phyloP scores from a whole-genome alignment of 495 filamentous ascomycete species.

The Apodospora peruviana region DNA sequence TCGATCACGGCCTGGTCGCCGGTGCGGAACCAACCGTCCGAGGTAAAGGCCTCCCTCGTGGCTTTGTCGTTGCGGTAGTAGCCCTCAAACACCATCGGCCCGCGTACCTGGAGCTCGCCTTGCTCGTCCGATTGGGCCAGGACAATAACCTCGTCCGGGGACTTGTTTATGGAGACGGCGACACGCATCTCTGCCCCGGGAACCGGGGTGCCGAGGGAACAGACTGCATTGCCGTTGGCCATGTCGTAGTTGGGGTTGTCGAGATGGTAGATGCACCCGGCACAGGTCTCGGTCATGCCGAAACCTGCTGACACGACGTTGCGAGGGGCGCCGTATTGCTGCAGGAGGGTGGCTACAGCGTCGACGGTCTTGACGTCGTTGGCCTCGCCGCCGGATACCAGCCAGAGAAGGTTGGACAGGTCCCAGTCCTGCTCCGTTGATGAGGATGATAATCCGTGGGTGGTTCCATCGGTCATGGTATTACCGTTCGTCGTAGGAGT shows the following conservation, averaged over 20 bases:
- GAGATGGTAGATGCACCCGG: constrained; percentile 39
- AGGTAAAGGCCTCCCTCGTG: constrained; percentile 50
- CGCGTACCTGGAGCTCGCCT: constrained; percentile 20
- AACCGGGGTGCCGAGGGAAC: constrained; percentile 37
- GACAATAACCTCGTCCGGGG: neutral
- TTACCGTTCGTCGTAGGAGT: neutral
- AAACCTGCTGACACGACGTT: constrained; percentile 43
- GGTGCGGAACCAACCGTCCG: constrained; percentile 64
- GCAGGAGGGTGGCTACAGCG: neutral
- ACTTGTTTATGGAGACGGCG: too few species aligned
- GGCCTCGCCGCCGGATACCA: neutral
- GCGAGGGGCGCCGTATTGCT: constrained; percentile 6
- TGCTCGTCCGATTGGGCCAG: constrained; percentile 6
- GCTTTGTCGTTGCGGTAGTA: constrained; percentile 56
- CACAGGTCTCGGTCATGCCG: constrained; percentile 57
- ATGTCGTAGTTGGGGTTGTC: constrained; percentile 33
- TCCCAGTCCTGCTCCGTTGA: too few species aligned
- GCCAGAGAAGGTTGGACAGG: neutral
- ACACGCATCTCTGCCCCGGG: constrained; percentile 39
- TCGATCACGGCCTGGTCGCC: constrained; percentile 53
- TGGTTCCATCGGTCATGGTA: neutral
- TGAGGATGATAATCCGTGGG: neutral
- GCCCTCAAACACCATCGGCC: constrained; percentile 49
- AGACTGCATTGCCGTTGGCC: constrained; percentile 15
- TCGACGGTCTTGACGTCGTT: neutral